These are phyloP conservation scores for Celoporthe dispersa DNA, from an alignment of 2,329 filamentous ascomycete species.

Conservation along the genomic window DNA sequence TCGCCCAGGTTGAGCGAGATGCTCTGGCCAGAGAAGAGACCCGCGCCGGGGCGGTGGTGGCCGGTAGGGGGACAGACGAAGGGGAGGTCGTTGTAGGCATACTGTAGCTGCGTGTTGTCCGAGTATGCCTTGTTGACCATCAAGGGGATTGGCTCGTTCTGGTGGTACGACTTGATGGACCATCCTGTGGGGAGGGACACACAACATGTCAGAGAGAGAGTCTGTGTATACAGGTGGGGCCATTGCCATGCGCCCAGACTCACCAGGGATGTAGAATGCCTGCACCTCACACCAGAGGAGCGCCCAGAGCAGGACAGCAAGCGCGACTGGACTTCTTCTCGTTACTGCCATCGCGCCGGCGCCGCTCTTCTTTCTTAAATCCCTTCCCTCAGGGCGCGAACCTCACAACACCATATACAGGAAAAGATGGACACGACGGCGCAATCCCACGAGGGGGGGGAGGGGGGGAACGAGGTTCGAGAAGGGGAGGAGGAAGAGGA, in stretches of 20 bases:
- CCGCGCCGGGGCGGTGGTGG: conserved; percentile 64
- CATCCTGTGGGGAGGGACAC: conserved; percentile 59
- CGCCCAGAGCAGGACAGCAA: conserved; percentile 53
- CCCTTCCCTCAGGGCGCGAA: background rate
- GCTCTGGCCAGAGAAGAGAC: conserved; percentile 75
- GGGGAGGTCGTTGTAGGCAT: conserved; percentile 86
- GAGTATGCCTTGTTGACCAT: conserved; percentile 92
- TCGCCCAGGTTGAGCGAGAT: conserved; percentile 85
- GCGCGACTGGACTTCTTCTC: conserved; percentile 33
- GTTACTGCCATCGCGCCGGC: conserved; percentile 26
- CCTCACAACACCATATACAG: conserved; percentile 6
- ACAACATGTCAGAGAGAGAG: conserved; percentile 8
- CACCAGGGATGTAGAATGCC: conserved; percentile 88
- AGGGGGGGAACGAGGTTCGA: background rate
- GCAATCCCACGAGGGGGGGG: background rate
- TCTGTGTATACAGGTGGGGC: background rate
- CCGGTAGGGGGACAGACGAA: conserved; percentile 84
- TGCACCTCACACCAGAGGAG: conserved; percentile 54
- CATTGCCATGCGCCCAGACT: conserved; percentile 32
- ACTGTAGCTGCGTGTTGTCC: conserved; percentile 87
- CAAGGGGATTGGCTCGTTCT: conserved; percentile 79
- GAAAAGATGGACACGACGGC: background rate
- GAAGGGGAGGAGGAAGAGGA: background rate
- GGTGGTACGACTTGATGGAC: conserved; percentile 79
- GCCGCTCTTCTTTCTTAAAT: conserved; percentile 3